Evolutionary conservation across 2,329 filamentous ascomycete species (phyloP), one percentile per base, ranked within the genome.

Genomic region (Passalora sequoiae): DNA sequence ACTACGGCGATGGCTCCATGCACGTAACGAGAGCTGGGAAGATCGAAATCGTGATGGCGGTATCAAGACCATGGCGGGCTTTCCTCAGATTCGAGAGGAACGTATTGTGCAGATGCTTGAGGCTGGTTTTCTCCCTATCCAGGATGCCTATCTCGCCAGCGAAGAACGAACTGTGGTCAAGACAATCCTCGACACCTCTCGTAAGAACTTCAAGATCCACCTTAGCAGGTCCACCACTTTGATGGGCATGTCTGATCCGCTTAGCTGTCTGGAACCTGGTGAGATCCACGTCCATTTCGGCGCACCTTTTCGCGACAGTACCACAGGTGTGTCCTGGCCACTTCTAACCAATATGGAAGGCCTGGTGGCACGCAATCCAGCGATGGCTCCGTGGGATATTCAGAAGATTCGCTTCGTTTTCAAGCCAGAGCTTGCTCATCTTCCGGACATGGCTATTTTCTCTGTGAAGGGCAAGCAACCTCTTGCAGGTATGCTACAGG

Each of bases 371-470:
- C 74, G 86, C 15, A 78, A 80, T 1, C 86, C 86, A 0, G 80
- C 84, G 0, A 78, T 87, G 56, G 77, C 82, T 16, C 70, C 73
- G 0, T 86, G 80, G 20, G 86, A 92, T 49, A 79, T 91, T 0
- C 86, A 89, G 55, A 83, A 75, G 43, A 63, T 71, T 1, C 60
- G 59, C 22, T 71, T 73, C 1, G 69, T 77, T 0, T 73, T 66
- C 53, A 71, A 72, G n/a, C 71, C 73, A 0, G 72, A 80, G 30
- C 66, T 91, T 0, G 76, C 81, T 3, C 76, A 78, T 2, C 64
- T 95, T 0, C 84, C 84, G 47, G 84, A 96, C 54, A 81, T 95
- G 1, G 73, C 92, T 10, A 75, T 96, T 0, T 96, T 97, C 53
- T 73, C 86, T 0, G 71, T 70, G 0, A 76, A 74, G 46, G 84